phyloP scores from a whole-genome alignment of 2,329 filamentous ascomycete species.

The Fusarium nodosum region DNA sequence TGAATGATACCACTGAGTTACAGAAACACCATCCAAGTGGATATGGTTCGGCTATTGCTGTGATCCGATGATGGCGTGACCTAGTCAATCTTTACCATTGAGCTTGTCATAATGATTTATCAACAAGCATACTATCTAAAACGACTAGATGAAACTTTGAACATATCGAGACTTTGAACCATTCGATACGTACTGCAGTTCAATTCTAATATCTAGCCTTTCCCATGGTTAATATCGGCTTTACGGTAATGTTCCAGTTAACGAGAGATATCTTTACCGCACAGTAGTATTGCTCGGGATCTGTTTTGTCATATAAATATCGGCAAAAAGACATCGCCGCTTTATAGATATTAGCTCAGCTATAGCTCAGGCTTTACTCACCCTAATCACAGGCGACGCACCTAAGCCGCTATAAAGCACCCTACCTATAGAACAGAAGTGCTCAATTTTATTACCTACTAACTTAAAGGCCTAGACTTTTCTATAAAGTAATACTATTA shows the following conservation, averaged over 20 bases:
- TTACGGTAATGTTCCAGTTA: background rate
- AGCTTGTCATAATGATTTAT: too few species aligned
- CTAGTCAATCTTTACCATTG: background rate
- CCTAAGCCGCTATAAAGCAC: background rate
- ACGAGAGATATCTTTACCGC: background rate
- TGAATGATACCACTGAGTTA: constrained; percentile 29
- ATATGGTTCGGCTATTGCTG: background rate
- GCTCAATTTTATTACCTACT: background rate
- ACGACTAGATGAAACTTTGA: background rate
- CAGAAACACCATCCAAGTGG: background rate
- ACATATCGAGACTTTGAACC: background rate
- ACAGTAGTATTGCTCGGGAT: constrained; percentile 17
- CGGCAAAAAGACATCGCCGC: too few species aligned
- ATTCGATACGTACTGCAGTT: background rate
- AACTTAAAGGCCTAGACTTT: background rate
- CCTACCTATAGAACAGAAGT: background rate
- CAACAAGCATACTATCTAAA: background rate
- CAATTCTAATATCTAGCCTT: too few species aligned
- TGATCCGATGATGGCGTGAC: too few species aligned
- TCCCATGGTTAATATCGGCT: background rate
- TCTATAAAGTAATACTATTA: background rate
- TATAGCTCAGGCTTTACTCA: background rate
- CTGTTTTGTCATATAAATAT: background rate
- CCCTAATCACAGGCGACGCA: background rate
- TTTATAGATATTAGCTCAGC: too few species aligned